Evolutionary conservation across 2,329 filamentous ascomycete species (phyloP), one percentile per base, ranked within the genome.

Genomic region (Tolypocladium cylindrosporum): DNA sequence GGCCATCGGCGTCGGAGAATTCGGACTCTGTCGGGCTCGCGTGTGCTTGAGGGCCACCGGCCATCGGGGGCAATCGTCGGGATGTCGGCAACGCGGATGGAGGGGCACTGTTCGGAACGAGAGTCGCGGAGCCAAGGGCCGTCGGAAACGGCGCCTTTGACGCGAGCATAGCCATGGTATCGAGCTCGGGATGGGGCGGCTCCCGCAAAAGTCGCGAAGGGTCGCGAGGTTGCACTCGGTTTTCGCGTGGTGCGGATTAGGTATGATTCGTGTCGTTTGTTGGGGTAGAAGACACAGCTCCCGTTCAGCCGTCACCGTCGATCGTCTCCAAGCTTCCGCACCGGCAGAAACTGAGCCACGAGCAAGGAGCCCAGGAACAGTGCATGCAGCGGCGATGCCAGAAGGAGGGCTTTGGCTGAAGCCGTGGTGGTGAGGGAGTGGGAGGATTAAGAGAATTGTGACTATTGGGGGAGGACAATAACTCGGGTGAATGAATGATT

Each of bases 21-120:
- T 96, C 91, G 36, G 91, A 96, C 68, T 95, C 90, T 63, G 91
- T 96, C 51, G 92, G 91, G 69, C 90, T 96, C 48, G 85, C 83
- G 69, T 89, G 93, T 50, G 74, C 75, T 60, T 87, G 82, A 59
- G 78, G 76, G 21, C 77, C 65, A 34, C 74, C 72, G 53, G 77
- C 75, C 62, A 81, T 74, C 41, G 77, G 71, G 21, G 80, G 79
- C 19, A 74, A 72, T 66, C 84, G 77, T 65, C 81, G 78, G 43
- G 81, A 72, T 36, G 82, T 77, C 8, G 77, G 68, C 65, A 83
- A 77, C 59, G 76, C 72, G 52, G 79, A 71, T 55, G 80, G 76
- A n/a, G 77, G 71, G 16, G 77, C 69, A 61, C 70, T 75, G 39
- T 59, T 67, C 50, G 82, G 74, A 14, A 77, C 67, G 63, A 81